These are phyloP conservation scores for Trifolium fragiferum DNA, from an alignment of 306 rosid genomes.

Conservation along the genomic window DNA sequence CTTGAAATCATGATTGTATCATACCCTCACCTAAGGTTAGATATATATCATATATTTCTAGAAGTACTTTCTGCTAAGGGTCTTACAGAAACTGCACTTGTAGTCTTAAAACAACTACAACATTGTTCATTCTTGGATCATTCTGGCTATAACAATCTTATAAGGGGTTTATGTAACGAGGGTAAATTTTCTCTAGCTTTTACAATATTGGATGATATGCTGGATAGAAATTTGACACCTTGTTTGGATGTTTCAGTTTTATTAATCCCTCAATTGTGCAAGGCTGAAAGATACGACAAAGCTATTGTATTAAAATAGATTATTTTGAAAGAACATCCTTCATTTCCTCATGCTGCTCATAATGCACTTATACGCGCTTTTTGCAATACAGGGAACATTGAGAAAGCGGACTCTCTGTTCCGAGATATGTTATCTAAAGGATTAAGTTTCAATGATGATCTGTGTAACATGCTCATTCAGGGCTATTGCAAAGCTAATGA, in stretches of 20 bases:
- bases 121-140: slow-evolving; percentile 55
- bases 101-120: slow-evolving; percentile 57
- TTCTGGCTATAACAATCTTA: slow-evolving; percentile 55
- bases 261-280: slow-evolving; percentile 70
- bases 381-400: slow-evolving; percentile 53
- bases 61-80: slow-evolving; percentile 59
- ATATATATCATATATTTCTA: slow-evolving; percentile 56
- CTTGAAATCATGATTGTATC: slow-evolving; percentile 70
- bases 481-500: slow-evolving; percentile 60
- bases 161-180: slow-evolving; percentile 62
- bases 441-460: slow-evolving; percentile 54
- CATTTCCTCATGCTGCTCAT: slow-evolving; percentile 43
- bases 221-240: slow-evolving; percentile 56
- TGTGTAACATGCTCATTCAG: slow-evolving; percentile 63
- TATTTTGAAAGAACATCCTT: slow-evolving; percentile 49
- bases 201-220: slow-evolving; percentile 59
- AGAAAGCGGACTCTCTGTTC: slow-evolving; percentile 56
- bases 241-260: slow-evolving; percentile 55
- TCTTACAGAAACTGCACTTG: slow-evolving; percentile 51
- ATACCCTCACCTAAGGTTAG: slow-evolving; percentile 55
- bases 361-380: slow-evolving; percentile 65
- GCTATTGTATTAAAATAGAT: slow-evolving; percentile 67
- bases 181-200: slow-evolving; percentile 57
- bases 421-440: slow-evolving; percentile 58
- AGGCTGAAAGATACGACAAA: slow-evolving; percentile 56